Evolutionary conservation across 495 filamentous ascomycete species (phyloP).

Genomic region (Penicillium angulare): DNA sequence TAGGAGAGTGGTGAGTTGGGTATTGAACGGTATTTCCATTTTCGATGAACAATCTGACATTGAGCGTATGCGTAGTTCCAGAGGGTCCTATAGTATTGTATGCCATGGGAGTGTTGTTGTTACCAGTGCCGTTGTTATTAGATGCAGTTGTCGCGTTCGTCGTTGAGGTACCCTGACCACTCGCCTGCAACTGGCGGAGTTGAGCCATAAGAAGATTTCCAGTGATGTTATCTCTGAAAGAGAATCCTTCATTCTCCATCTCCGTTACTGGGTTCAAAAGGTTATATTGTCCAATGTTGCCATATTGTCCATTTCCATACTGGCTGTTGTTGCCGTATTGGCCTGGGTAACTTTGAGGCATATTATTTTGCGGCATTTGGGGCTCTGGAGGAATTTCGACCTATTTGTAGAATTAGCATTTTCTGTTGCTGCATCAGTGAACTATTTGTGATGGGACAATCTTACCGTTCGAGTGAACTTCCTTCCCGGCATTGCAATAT

Average conservation of each 20-base stretch:
- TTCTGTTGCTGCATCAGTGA: too few species aligned
- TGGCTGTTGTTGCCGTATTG: not conserved
- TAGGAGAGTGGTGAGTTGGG: too few species aligned
- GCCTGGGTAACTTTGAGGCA: not conserved
- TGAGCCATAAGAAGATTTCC: not conserved
- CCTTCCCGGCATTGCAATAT: slow-evolving; percentile 42
- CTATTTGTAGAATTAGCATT: not conserved
- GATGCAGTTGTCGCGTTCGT: not conserved
- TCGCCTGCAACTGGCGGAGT: not conserved
- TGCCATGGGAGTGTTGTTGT: not conserved
- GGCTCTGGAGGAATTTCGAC: not conserved
- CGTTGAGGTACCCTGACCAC: not conserved
- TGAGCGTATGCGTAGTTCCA: too few species aligned
- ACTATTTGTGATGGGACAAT: not conserved
- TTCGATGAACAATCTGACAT: too few species aligned
- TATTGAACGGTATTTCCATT: too few species aligned
- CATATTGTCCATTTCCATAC: not conserved
- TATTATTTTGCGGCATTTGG: not conserved
- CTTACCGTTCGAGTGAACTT: slow-evolving; percentile 31
- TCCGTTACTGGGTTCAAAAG: not conserved
- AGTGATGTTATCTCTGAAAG: not conserved
- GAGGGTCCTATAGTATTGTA: too few species aligned
- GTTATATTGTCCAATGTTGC: not conserved
- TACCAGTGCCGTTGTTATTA: not conserved
- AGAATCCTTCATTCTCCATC: not conserved